A percentile compares a stretch with the other conserved stretches of the same genome.
phyloP scores from a whole-genome alignment of 352 stramenopile species.

The Pythium oligandrum region DNA sequence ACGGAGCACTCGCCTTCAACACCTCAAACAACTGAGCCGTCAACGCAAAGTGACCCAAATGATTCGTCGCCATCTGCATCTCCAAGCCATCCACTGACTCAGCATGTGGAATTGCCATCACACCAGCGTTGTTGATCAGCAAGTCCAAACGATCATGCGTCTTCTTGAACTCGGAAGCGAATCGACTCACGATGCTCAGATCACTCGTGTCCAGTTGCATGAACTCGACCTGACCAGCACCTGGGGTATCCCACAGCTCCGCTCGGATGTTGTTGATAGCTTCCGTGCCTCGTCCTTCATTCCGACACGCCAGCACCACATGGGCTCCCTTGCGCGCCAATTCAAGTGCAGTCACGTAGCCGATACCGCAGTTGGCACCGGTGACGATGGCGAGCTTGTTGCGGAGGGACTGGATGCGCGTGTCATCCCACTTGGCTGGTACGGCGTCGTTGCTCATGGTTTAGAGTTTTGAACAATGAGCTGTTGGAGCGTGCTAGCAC shows the following conservation, averaged over 20 bases:
- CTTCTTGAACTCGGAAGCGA: constrained; percentile 9
- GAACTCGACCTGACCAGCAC: constrained; percentile 26
- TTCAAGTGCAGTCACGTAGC: constrained; percentile 19
- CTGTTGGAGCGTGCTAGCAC: no score
- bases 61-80: constrained; percentile 30
- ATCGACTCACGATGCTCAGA: constrained; percentile 22
- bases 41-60: constrained; percentile 36
- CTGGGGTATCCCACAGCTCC: constrained; percentile 10
- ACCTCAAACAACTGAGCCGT: constrained; percentile 15
- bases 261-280: constrained; percentile 12
- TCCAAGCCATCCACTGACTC: constrained; percentile 31
- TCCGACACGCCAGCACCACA: constrained; percentile 26
- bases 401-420: not conserved
- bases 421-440: no score
- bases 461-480: no score
- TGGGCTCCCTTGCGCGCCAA: constrained; percentile 20
- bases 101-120: constrained; percentile 14
- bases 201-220: no score
- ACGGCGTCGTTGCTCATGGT: no score
- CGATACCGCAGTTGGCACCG: constrained; percentile 26
- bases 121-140: constrained; percentile 37
- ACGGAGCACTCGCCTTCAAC: no score
- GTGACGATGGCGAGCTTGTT: constrained; percentile 30
- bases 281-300: constrained; percentile 13
- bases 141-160: constrained; percentile 18